Conservation (phyloP, 768 basidiomycete species). For the Cyclocybe cylindracea region DNA sequence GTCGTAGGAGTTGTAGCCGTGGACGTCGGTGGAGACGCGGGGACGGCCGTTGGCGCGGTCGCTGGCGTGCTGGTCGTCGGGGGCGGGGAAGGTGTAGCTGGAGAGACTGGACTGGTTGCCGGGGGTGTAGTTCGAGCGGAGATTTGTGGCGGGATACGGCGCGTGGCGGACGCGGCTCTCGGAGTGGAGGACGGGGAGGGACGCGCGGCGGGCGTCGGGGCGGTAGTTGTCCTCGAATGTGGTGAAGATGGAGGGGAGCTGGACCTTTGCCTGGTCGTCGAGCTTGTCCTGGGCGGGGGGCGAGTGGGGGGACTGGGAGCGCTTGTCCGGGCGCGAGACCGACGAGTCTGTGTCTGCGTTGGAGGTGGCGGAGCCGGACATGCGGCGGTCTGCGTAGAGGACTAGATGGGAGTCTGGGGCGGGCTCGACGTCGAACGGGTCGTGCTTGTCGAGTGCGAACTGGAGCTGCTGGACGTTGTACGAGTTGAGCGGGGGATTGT, state of each 20-base stretch:
- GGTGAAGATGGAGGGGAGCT: slow-evolving; percentile 75
- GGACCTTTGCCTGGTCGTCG: slow-evolving; percentile 55
- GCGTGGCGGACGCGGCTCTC: slow-evolving; percentile 55
- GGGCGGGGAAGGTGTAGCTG: slow-evolving; percentile 59
- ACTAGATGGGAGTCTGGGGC: slow-evolving; percentile 35
- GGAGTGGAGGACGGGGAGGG: slow-evolving; percentile 60
- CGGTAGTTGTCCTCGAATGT: slow-evolving; percentile 65
- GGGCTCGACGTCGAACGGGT: slow-evolving; percentile 13
- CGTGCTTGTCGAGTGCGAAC: slow-evolving; percentile 46
- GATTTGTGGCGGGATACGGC: slow-evolving; percentile 53
- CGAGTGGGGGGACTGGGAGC: slow-evolving; percentile 11
- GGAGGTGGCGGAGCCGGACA: slow-evolving; percentile 77
- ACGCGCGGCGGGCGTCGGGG: slow-evolving; percentile 59
- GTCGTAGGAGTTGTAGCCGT: slow-evolving; percentile 45
- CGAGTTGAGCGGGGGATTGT: slow-evolving; percentile 47
- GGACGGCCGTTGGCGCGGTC: slow-evolving; percentile 46
- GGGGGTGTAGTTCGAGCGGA: slow-evolving; percentile 51
- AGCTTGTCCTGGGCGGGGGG: slow-evolving; percentile 37
- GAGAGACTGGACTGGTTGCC: slow-evolving; percentile 43
- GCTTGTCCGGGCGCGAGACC: slow-evolving; percentile 22
- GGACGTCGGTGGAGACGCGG: slow-evolving; percentile 47
- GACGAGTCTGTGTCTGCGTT: slow-evolving; percentile 54
- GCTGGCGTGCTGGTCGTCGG: slow-evolving; percentile 35
- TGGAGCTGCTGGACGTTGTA: slow-evolving; percentile 69
- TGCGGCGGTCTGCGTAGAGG: slow-evolving; percentile 65